Evolutionary conservation across 352 stramenopile species (phyloP).

Genomic region (Phytophthora tentaculata): DNA sequence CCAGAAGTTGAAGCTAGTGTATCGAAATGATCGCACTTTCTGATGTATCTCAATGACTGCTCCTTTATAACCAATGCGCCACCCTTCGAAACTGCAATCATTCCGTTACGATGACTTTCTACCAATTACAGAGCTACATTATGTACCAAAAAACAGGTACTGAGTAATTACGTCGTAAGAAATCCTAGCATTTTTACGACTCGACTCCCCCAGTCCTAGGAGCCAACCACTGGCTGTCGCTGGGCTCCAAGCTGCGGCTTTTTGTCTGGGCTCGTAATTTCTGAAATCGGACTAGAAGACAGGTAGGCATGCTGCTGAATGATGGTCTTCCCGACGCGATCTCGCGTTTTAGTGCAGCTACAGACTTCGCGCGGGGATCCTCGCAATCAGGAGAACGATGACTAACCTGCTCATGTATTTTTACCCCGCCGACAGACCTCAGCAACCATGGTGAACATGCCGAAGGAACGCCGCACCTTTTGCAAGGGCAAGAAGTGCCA

Average conservation of each 20-base stretch:
- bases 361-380: background rate
- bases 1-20: background rate
- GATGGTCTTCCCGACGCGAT: background rate
- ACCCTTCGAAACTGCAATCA: background rate
- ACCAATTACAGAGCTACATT: background rate
- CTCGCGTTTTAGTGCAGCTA: background rate
- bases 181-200: slow-evolving; percentile 14
- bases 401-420: slow-evolving; percentile 14
- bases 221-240: slow-evolving; percentile 44
- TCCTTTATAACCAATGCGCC: background rate
- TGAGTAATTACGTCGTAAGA: slow-evolving; percentile 30
- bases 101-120: background rate
- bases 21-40: background rate
- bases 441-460: slow-evolving; percentile 99
- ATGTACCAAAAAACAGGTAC: background rate
- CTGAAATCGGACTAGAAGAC: slow-evolving; percentile 90
- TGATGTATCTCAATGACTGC: background rate
- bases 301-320: slow-evolving; percentile 47
- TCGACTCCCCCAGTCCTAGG: slow-evolving; percentile 2
- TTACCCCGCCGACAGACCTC: slow-evolving; percentile 46
- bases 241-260: slow-evolving; percentile 32
- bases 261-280: slow-evolving; percentile 60
- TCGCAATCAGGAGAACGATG: background rate
- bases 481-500: slow-evolving; percentile 99
- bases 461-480: slow-evolving; percentile 99